Base-by-base conservation (phyloP, 2,329 filamentous ascomycete species). In the Pestalotiopsis fici region DNA sequence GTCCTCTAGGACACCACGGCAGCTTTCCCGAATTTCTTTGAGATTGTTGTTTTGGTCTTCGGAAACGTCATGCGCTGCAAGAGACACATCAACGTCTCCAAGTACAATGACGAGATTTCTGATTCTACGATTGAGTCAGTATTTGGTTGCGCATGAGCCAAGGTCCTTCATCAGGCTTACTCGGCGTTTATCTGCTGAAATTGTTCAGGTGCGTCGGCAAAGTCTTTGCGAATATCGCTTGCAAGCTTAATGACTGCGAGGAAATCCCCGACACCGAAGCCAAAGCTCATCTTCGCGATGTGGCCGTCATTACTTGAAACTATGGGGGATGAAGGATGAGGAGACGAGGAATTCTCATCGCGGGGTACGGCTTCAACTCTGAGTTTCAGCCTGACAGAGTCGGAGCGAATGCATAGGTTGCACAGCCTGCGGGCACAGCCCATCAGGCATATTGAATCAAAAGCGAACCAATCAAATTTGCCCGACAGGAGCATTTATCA, bases 181-280 rank as follows among this genome's bases (percentile, higher is more conserved):
- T 62, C 59, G 23, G 59, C 6, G 35, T 13, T 27, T 15, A 62
- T 62, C 35, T 62, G 59, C 37, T 27, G 31, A 28, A 62, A 62
- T 5, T 62, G 59, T 2, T 50, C 59, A 3, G 59, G 59, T 1
- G 59, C 59, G 59, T 35, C 59, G 6, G 35, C 59, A 12, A 43
- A 62, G 21, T 43, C 59, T 27, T 23, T 62, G 18, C 59, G 59
- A 13, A 62, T 25, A 4, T 62, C 35, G 23, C 27, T 62, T 13
- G 37, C 59, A 25, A 62, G 59, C 37, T 62, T 62, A 3, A 43
- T 43, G 25, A 47, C 59, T 15, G 59, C 59, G 59, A 62, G 59
- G 59, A 62, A 62, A n/a, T 62, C 59, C 1, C 59, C 59, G 37
- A 62, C 37, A n/a, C 59, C 37, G 18, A 62, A 62, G 1, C 59